Evolutionary conservation across 2,329 filamentous ascomycete species (phyloP), one percentile per base, ranked within the genome.

Genomic region (Pezicula radicicola): DNA sequence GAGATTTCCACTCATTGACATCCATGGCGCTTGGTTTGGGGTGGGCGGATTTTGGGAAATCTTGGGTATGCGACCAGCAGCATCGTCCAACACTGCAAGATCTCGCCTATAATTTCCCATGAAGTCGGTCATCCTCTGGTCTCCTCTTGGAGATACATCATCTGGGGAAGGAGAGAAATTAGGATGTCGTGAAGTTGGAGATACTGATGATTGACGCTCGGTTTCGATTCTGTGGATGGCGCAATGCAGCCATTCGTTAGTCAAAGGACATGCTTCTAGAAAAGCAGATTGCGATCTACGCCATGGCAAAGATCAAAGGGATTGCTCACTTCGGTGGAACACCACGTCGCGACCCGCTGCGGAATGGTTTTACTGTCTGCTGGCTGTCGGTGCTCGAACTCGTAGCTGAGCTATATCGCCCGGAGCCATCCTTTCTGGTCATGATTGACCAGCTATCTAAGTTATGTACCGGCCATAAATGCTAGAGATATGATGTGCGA

Each of bases 81-180:
- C 76, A 33, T 80, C 79, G 57, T 89, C 85, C 63, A 89, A 75
- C 53, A 86, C 80, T 60, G 84, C 79, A 51, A 89, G 79, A 62
- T 90, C 85, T 72, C 85, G 87, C 63, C 86, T 83, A 67, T 89
- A 87, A 67, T 87, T 85, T 66, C 76, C 75, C 30, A 33, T 33
- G 61, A 89, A 78, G 65, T 87, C 83, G 72, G 56, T 60, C 60
- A 66, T 61, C 55, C 63, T 57, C 61, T 64, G 62, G 47, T 68
- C 66, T 51, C 60, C 66, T 52, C 61, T 55, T 27, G 65, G 66
- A 41, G 63, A 66, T 51, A 66, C 62, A 66, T 66, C 62, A 66
- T 66, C 65, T 42, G 62, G 58, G 30, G 64, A 61, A n/a, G 48
- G 21, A 60, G 56, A 39, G 60, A 62, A 44, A 53, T 58, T 41